Evolutionary conservation across 306 rosid species (phyloP).

Genomic region (Oxytropis ochrocephala): DNA sequence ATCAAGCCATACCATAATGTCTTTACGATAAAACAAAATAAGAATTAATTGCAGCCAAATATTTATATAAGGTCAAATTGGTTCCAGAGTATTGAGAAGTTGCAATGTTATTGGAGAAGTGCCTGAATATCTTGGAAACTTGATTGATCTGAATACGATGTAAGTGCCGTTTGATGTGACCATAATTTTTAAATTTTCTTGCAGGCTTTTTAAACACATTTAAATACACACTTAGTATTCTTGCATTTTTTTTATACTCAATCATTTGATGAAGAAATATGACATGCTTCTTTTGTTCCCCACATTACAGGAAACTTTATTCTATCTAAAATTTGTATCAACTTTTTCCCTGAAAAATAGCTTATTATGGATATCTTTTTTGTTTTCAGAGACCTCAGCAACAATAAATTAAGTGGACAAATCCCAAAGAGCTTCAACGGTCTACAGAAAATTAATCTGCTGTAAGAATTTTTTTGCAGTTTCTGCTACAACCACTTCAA

Average conservation of each 20-base stretch:
- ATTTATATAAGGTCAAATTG: not conserved
- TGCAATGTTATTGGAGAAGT: constrained; percentile 48
- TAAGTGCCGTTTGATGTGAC: constrained; percentile 20
- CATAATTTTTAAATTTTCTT: not conserved
- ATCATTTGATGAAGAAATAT: not conserved
- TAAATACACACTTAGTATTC: not conserved
- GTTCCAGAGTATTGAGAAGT: constrained; percentile 51
- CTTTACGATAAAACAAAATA: not conserved
- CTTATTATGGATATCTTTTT: constrained; percentile 2
- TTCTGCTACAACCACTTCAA: not conserved
- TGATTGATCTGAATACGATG: constrained; percentile 32
- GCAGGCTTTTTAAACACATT: not conserved
- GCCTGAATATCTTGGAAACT: constrained; percentile 30
- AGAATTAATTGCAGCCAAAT: not conserved
- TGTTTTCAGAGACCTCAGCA: constrained; percentile 70
- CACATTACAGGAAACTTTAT: not conserved
- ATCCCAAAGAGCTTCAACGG: constrained; percentile 29
- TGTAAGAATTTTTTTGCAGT: constrained; percentile 34
- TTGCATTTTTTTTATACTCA: not conserved
- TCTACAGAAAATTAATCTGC: constrained; percentile 7
- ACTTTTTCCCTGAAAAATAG: not conserved
- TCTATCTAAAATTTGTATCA: not conserved
- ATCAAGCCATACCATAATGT: not conserved
- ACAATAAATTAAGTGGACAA: constrained; percentile 43
- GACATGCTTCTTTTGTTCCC: not conserved